Percentiles rank a stretch among this genome's conserved stretches.
These are phyloP conservation scores for Casaregolazyma lundiana DNA, from an alignment of 1,139 yeast genomes.

Conservation along the genomic window DNA sequence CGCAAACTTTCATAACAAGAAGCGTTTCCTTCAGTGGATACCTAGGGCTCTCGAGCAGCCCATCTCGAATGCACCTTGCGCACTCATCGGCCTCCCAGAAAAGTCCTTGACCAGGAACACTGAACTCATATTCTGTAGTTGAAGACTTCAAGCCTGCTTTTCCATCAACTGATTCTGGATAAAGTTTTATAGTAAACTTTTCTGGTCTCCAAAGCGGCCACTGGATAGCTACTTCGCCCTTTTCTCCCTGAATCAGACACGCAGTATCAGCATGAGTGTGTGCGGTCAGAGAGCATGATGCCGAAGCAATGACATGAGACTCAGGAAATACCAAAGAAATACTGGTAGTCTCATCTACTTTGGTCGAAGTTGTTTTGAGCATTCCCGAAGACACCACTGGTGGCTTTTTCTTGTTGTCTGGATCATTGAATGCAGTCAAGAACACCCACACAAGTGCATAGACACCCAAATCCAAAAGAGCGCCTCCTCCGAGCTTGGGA, in stretches of 20 bases:
- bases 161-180: constrained; percentile 16
- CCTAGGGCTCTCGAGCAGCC: constrained; percentile 34
- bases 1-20: constrained; percentile 44
- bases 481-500: constrained; percentile 56
- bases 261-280: constrained; percentile 24
- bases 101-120: constrained; percentile 34
- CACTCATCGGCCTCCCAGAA: constrained; percentile 51
- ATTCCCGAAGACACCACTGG: constrained; percentile 21
- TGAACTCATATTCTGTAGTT: constrained; percentile 5
- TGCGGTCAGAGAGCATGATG: constrained; percentile 28
- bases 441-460: constrained; percentile 48
- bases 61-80: constrained; percentile 40
- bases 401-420: constrained; percentile 25
- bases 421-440: constrained; percentile 29
- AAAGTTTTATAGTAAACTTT: constrained; percentile 21
- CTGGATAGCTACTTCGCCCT: constrained; percentile 32
- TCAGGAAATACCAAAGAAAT: constrained; percentile 29
- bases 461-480: constrained; percentile 56
- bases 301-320: constrained; percentile 28
- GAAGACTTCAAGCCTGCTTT: constrained; percentile 5
- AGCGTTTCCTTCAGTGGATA: constrained; percentile 46
- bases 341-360: constrained; percentile 31
- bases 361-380: constrained; percentile 24
- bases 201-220: constrained; percentile 30
- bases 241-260: constrained; percentile 31